Conservation (phyloP, 2,329 filamentous ascomycete species). For the Pseudogymnoascus sp. region DNA sequence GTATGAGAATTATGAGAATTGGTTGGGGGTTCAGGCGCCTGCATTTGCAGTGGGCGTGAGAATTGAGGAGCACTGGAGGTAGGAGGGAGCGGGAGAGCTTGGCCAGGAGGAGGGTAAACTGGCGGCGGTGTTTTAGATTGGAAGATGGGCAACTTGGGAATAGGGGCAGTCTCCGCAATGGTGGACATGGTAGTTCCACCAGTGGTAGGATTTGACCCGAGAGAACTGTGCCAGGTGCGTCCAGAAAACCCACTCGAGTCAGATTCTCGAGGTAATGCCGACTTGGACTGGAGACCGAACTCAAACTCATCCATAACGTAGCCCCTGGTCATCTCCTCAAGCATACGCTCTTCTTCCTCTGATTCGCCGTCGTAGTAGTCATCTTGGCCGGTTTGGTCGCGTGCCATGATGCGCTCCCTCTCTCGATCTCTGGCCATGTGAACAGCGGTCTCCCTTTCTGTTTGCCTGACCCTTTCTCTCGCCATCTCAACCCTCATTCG, state of each 20-base stretch:
- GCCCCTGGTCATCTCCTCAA: conserved; percentile 82
- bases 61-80: conserved; percentile 33
- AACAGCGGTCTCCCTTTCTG: conserved; percentile 59
- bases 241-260: conserved; percentile 73
- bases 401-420: conserved; percentile 32
- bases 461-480: conserved; percentile 65
- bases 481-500: conserved; percentile 63
- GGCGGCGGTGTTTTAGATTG: conserved; percentile 20
- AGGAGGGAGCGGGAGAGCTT: conserved; percentile 33
- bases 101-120: conserved; percentile 19
- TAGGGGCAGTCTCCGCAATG: conserved; percentile 48
- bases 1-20: conserved; percentile 31
- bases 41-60: conserved; percentile 17
- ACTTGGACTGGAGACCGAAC: conserved; percentile 60
- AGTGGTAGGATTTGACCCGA: conserved; percentile 62
- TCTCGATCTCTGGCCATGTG: conserved; percentile 53
- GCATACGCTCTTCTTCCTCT: conserved; percentile 61
- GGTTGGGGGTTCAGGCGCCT: background rate
- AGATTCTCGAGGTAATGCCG: conserved; percentile 65
- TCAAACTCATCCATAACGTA: conserved; percentile 78
- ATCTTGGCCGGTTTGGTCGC: conserved; percentile 33
- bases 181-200: conserved; percentile 61
- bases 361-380: conserved; percentile 56
- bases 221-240: conserved; percentile 72
- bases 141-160: conserved; percentile 21